phyloP scores from a whole-genome alignment of 768 basidiomycete species.

The Psilocybe cyanescens region DNA sequence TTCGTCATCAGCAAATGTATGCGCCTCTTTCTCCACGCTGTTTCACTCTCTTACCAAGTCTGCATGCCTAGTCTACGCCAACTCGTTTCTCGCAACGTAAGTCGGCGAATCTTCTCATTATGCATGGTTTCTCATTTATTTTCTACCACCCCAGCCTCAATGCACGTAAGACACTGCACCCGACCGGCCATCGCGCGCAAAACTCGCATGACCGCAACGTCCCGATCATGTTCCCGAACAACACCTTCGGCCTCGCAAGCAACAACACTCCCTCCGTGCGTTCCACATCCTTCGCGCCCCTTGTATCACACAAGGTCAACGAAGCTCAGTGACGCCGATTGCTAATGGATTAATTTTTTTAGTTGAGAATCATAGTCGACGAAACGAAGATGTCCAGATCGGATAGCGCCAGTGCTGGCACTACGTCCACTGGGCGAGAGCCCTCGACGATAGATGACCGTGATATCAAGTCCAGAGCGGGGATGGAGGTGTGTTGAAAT shows the following conservation, averaged over 20 bases:
- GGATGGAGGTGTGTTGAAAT: no score
- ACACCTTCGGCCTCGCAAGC: not conserved
- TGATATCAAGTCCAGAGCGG: no score
- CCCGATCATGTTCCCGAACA: not conserved
- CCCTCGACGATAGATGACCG: no score
- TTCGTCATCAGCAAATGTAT: constrained; percentile 57
- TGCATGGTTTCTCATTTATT: not conserved
- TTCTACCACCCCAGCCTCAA: constrained; percentile 14
- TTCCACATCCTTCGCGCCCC: not conserved
- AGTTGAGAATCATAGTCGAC: constrained; percentile 3
- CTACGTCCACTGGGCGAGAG: no score
- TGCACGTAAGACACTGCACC: constrained; percentile 11
- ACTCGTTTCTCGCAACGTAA: constrained; percentile 53
- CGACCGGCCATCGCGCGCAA: constrained; percentile 6
- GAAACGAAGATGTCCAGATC: constrained; percentile 4
- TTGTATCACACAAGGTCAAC: not conserved
- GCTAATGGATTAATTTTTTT: no score
- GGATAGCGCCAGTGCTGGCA: not conserved
- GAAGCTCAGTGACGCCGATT: not conserved
- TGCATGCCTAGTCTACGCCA: constrained; percentile 46
- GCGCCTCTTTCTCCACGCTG: constrained; percentile 7
- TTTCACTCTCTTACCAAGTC: not conserved
- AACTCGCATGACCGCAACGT: constrained; percentile 5
- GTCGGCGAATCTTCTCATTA: constrained; percentile 10
- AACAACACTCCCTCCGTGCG: not conserved